A percentile compares a stretch with the other conserved stretches of the same genome.
Evolutionary conservation across 2,329 filamentous ascomycete genomes (phyloP).

Genomic region (Phyllosticta paracitricarpa): DNA sequence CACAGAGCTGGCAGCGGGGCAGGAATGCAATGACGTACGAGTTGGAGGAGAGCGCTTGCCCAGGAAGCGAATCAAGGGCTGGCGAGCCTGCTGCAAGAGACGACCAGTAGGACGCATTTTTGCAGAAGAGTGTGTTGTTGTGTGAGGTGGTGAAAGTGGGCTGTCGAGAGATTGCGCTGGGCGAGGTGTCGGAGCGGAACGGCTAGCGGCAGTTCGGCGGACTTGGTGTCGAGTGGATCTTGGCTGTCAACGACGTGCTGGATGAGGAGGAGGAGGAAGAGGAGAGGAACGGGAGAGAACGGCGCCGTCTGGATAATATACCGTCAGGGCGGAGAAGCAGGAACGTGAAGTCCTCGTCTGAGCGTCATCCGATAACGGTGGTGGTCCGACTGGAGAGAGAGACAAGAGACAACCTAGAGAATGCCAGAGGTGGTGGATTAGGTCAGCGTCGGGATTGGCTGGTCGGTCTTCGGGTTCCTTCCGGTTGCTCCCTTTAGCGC

Average conservation of each 20-base stretch:
- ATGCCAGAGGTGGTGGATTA: neutral
- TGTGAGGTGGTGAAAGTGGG: neutral
- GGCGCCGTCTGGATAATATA: neutral
- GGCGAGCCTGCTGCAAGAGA: constrained; percentile 34
- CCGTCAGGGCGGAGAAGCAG: neutral
- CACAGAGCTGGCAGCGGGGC: neutral
- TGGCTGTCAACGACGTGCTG: neutral
- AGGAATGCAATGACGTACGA: constrained; percentile 25
- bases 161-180: neutral
- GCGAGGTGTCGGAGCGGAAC: constrained; percentile 8
- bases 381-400: neutral
- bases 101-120: constrained; percentile 35
- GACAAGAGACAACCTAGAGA: neutral
- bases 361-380: neutral
- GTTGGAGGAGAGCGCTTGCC: constrained; percentile 38
- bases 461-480: neutral
- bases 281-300: too few species aligned
- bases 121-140: constrained; percentile 9
- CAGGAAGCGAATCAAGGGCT: constrained; percentile 43
- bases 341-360: neutral
- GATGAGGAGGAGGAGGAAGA: neutral
- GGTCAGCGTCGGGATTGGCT: neutral
- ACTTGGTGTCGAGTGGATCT: neutral
- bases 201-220: constrained; percentile 5
- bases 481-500: neutral